Percentiles rank a stretch among this genome's conserved stretches.
phyloP scores from a whole-genome alignment of 352 stramenopile genomes.

The Pythium scleroteichum region DNA sequence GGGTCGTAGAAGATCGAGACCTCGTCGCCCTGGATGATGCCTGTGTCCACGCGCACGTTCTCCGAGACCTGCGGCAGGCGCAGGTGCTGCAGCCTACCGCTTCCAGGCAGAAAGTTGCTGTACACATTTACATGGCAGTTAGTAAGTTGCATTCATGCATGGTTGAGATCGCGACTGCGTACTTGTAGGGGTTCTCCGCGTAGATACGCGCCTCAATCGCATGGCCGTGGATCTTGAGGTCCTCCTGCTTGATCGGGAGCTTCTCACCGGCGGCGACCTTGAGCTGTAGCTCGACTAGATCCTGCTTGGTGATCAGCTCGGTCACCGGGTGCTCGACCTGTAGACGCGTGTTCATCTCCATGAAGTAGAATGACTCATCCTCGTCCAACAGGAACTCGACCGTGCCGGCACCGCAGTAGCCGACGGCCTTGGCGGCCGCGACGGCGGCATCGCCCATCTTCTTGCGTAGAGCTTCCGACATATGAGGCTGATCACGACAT shows the following conservation, averaged over 20 bases:
- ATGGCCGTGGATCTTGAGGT: conserved; percentile 88
- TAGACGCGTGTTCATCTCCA: conserved; percentile 97
- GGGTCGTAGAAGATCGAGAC: conserved; percentile 94
- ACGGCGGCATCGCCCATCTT: conserved; percentile 91
- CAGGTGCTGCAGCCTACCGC: conserved; percentile 84
- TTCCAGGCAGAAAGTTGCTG: conserved; percentile 91
- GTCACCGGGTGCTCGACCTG: conserved; percentile 94
- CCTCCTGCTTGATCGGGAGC: conserved; percentile 88
- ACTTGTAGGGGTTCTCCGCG: conserved; percentile 92
- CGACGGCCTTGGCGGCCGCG: conserved; percentile 86
- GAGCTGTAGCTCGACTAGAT: conserved; percentile 94
- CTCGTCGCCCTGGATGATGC: conserved; percentile 86
- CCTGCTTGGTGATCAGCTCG: conserved; percentile 88
- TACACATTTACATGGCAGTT: background rate
- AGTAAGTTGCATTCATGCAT: background rate
- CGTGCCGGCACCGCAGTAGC: conserved; percentile 91
- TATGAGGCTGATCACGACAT: conserved; percentile 48
- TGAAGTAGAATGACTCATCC: conserved; percentile 93
- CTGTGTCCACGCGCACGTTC: conserved; percentile 88
- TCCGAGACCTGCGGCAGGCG: conserved; percentile 69
- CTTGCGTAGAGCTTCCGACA: conserved; percentile 77
- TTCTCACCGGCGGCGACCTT: conserved; percentile 91
- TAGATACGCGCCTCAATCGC: conserved; percentile 95
- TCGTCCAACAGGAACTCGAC: conserved; percentile 94
- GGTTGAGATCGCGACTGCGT: conserved; percentile 21